A percentile compares a stretch with the other conserved stretches of the same genome.
Evolutionary conservation across 306 rosid species (phyloP).

Genomic region (Quercus robur): DNA sequence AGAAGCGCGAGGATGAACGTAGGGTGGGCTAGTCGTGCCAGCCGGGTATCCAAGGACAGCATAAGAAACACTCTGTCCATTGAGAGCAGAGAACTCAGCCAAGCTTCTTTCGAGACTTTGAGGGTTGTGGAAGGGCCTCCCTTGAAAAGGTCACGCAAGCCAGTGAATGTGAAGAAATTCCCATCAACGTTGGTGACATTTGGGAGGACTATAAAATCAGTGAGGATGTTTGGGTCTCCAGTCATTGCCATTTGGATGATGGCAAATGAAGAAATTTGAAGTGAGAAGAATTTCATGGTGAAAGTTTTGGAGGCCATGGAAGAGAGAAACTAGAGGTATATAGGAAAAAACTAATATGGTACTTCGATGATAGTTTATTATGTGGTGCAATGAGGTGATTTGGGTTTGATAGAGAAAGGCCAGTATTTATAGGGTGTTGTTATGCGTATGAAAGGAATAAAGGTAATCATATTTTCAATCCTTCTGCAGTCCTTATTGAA

Average conservation of each 20-base stretch:
- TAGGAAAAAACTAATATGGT: background rate
- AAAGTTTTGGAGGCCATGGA: background rate
- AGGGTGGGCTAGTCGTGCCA: conserved; percentile 38
- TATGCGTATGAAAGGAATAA: too few relatives aligned
- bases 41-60: conserved; percentile 28
- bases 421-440: too few relatives aligned
- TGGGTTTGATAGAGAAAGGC: too few relatives aligned
- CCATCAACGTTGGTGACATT: conserved; percentile 8
- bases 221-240: conserved; percentile 45
- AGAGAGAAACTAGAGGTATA: background rate
- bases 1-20: too few relatives aligned
- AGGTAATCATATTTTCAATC: too few relatives aligned
- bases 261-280: conserved; percentile 11
- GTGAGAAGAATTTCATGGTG: too few relatives aligned
- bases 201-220: conserved; percentile 34
- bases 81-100: conserved; percentile 41
- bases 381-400: too few relatives aligned
- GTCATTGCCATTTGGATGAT: conserved; percentile 24
- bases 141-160: conserved; percentile 22
- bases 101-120: conserved; percentile 30
- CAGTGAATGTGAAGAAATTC: conserved; percentile 49
- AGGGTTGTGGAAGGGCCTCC: conserved; percentile 15
- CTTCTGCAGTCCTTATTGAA: too few relatives aligned
- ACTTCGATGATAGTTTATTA: background rate
- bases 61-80: conserved; percentile 11